Evolutionary conservation across 2,329 filamentous ascomycete genomes (phyloP).

Genomic region (Fusarium zealandicum): DNA sequence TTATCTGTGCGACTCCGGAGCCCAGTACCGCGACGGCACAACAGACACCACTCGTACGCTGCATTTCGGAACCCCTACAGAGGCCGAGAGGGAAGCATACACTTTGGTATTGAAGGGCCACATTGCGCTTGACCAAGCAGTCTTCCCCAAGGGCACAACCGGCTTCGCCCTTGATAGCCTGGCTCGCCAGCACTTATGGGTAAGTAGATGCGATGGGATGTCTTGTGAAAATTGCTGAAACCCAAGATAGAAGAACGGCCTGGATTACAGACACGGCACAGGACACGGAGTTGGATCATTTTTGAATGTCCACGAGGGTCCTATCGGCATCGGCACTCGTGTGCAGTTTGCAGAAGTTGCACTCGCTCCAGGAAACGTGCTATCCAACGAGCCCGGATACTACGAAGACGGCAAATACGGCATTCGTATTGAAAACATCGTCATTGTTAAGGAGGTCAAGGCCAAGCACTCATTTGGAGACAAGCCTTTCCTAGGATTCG

Average conservation of each 20-base stretch:
- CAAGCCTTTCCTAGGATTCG: constrained; percentile 92
- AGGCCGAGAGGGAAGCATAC: constrained; percentile 86
- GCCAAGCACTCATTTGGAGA: constrained; percentile 90
- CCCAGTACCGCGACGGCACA: constrained; percentile 94
- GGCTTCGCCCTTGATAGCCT: constrained; percentile 90
- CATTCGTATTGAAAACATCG: constrained; percentile 95
- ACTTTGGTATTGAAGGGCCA: constrained; percentile 95
- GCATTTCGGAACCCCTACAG: constrained; percentile 86
- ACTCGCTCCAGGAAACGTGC: constrained; percentile 88
- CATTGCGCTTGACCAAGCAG: constrained; percentile 82
- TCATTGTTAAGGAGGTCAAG: constrained; percentile 87
- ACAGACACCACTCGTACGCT: constrained; percentile 94
- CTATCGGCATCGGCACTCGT: constrained; percentile 92
- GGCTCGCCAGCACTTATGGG: constrained; percentile 92
- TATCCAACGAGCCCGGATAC: constrained; percentile 95
- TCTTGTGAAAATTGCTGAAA: constrained; percentile 25
- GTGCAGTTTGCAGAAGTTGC: constrained; percentile 92
- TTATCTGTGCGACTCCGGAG: constrained; percentile 96
- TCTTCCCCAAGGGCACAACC: constrained; percentile 94
- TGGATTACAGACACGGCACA: constrained; percentile 96
- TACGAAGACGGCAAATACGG: constrained; percentile 96
- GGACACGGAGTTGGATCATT: constrained; percentile 96
- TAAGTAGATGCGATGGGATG: constrained; percentile 47
- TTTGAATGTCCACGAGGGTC: constrained; percentile 96
- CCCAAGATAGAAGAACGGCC: constrained; percentile 61